A percentile compares a stretch with the other conserved stretches of the same genome.
phyloP scores from a whole-genome alignment of 495 filamentous ascomycete genomes.

The Xylaria cubensis region DNA sequence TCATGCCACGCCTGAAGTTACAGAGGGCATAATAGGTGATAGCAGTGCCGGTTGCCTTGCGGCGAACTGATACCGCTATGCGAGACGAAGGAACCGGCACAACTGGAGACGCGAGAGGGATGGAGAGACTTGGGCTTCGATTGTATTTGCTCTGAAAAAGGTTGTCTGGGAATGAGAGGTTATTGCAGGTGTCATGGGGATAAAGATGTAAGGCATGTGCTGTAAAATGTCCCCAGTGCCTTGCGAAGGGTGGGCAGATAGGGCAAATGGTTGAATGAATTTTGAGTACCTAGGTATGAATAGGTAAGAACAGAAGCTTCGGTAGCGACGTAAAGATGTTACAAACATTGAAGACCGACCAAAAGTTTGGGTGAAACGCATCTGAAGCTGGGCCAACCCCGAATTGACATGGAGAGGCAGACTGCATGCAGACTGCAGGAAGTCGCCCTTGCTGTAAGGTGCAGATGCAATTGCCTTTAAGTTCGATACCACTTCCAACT shows the following conservation, averaged over 20 bases:
- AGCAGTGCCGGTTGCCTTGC: background rate
- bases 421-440: constrained; percentile 29
- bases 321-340: constrained; percentile 9
- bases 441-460: constrained; percentile 16
- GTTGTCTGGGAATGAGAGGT: background rate
- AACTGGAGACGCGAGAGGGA: background rate
- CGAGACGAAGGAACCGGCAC: background rate
- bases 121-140: background rate
- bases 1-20: constrained; percentile 9
- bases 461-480: constrained; percentile 27
- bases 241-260: background rate
- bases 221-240: constrained; percentile 1
- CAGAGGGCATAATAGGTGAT: background rate
- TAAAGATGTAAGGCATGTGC: constrained; percentile 13
- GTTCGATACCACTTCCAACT: background rate
- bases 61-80: background rate
- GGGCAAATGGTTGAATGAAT: background rate
- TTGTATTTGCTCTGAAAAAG: background rate
- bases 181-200: background rate
- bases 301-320: constrained; percentile 19
- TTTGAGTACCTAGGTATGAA: background rate
- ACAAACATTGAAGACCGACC: constrained; percentile 11
- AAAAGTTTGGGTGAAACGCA: constrained; percentile 25
- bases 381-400: constrained; percentile 27
- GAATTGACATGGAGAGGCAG: constrained; percentile 23